Conservation (phyloP, 2,329 filamentous ascomycete genomes). For the Colletotrichum viniferum region DNA sequence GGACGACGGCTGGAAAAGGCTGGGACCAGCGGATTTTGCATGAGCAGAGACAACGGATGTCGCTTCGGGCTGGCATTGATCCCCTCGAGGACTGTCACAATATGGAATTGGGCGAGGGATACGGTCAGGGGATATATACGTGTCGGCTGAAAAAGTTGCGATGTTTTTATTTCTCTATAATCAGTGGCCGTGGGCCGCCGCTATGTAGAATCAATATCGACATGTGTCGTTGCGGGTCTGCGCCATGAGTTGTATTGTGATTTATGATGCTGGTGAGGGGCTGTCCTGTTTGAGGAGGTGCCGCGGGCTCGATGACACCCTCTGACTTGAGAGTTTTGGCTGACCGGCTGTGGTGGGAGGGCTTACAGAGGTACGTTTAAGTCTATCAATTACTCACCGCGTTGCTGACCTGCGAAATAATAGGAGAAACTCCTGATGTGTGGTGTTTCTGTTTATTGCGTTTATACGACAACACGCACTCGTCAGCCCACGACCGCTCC, state of each 20-base stretch:
- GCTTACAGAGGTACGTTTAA: neutral
- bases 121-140: constrained; percentile 1
- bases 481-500: neutral
- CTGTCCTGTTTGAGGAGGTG: constrained; percentile 1
- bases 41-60: neutral
- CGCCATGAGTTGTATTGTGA: neutral
- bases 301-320: neutral
- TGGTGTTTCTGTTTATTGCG: neutral
- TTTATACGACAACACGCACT: neutral
- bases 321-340: neutral
- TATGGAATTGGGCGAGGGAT: neutral
- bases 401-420: neutral
- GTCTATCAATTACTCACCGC: neutral
- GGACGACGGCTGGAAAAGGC: constrained; percentile 17
- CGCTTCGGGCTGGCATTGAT: neutral
- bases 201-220: constrained; percentile 18
- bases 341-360: neutral
- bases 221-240: neutral
- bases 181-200: neutral
- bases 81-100: neutral
- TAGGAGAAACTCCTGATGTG: neutral
- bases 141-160: constrained; percentile 6
- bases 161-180: constrained; percentile 1
- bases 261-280: neutral
- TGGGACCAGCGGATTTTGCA: constrained; percentile 15